Base-by-base conservation (phyloP, 2,329 filamentous ascomycete genomes). In the Cladosporium phlei region DNA sequence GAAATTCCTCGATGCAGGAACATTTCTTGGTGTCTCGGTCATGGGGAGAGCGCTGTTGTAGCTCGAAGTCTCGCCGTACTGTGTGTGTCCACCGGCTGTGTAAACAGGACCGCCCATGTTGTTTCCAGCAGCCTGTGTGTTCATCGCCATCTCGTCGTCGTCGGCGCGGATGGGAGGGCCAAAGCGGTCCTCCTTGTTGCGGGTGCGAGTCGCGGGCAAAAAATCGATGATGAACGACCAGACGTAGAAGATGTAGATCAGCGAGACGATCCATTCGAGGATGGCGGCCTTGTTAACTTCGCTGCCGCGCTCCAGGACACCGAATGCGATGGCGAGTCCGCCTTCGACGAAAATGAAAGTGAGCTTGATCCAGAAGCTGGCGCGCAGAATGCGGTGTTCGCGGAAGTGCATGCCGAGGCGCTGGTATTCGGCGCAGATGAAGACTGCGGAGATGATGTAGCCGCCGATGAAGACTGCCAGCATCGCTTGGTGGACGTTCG, bases 351-450 rank as follows among this genome's bases (percentile, higher is more conserved):
- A 60, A 63, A 97, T 85, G 68, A 98, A 97, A 49, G 66, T 55
- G 21, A 95, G 76, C 69, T 98, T 98, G 62, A 93, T 74, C 78
- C 83, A 90, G 73, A 97, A 97, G 47, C 86, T 93, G 50, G 76
- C 66, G 38, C 82, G 78, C 9, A 98, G 78, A 54, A 93, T 71
- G 46, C 75, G 78, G 67, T 91, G 79, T 50, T 89, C 71, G 52
- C 84, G 84, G 71, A 90, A 87, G 63, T 85, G 83, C 44, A 85
- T 81, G 20, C 89, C 88, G 1, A 97, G 76, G 2, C 87, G 82
- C 60, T 93, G 85, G 66, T 95, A 96, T 66, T 96, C 89, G 71
- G 80, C 82, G 72, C 90, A 96, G 55, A 91, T 85, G 67, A 90
- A 91, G 56, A 96, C 77, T 47, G 91, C 90, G 4, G 83, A 88